Conservation (phyloP, 768 basidiomycete species). For the Psilocybe subaeruginosa region DNA sequence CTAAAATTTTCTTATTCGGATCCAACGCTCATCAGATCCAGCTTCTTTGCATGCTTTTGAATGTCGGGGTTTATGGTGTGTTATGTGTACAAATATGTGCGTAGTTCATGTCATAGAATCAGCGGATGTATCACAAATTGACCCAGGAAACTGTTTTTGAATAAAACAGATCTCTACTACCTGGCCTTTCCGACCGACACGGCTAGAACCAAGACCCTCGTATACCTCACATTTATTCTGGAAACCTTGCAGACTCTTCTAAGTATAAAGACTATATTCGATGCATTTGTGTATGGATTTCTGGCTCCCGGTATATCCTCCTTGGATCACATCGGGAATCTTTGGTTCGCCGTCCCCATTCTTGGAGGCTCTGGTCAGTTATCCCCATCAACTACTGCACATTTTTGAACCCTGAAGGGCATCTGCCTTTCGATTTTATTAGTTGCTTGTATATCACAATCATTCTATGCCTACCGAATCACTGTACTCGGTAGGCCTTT, state of each 20-base stretch:
- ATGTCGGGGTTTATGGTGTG: background rate
- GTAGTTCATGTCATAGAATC: background rate
- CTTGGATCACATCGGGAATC: background rate
- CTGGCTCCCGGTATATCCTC: background rate
- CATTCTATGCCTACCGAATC: constrained; percentile 6
- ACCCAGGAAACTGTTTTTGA: background rate
- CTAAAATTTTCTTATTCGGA: background rate
- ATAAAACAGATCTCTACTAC: background rate
- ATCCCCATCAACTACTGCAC: background rate
- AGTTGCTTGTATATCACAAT: constrained; percentile 2
- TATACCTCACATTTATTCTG: constrained; percentile 2
- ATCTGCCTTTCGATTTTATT: background rate
- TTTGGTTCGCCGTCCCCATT: constrained; percentile 3
- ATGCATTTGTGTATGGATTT: background rate
- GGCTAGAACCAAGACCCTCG: background rate
- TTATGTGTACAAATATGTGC: background rate
- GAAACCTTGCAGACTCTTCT: background rate
- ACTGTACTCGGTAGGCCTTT: background rate
- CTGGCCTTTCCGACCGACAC: background rate
- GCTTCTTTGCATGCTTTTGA: background rate
- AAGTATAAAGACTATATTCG: background rate
- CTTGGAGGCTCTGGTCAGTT: background rate
- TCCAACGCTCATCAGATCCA: background rate
- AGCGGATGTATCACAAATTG: background rate
- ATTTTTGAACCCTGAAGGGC: too few relatives aligned